A percentile compares a stretch with the other conserved stretches of the same genome.
Evolutionary conservation across 78 protist species (phyloP).

Genomic region (Bodo saltans): DNA sequence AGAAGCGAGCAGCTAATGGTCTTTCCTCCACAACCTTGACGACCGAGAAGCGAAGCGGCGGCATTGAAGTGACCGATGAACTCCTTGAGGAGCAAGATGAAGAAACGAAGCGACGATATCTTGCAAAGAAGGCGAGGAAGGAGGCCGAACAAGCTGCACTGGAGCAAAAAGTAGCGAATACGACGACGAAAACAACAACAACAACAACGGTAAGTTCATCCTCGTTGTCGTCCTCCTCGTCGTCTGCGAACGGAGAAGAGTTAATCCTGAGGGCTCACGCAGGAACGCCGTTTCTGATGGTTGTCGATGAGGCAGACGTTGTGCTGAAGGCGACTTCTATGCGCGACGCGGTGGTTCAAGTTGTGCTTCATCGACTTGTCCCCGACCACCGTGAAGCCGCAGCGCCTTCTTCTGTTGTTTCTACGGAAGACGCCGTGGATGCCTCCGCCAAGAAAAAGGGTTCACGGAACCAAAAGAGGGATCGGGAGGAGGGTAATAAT

Average conservation of each 20-base stretch:
- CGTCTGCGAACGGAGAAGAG: neutral
- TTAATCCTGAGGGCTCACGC: neutral
- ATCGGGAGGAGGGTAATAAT: too few relatives aligned
- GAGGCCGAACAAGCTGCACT: neutral
- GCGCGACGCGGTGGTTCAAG: neutral
- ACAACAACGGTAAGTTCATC: too few relatives aligned
- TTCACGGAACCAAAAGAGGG: too few relatives aligned
- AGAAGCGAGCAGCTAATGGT: neutral
- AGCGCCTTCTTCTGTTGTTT: too few relatives aligned
- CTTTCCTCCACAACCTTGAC: neutral
- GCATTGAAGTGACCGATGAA: neutral
- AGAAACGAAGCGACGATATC: neutral
- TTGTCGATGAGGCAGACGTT: constrained; percentile 34
- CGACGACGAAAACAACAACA: too few relatives aligned
- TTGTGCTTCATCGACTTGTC: neutral
- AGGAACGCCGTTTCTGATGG: neutral
- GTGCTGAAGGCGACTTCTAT: neutral
- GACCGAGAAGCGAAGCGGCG: neutral
- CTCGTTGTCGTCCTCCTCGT: too few relatives aligned
- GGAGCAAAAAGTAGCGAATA: too few relatives aligned
- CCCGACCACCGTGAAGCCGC: neutral
- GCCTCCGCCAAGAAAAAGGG: too few relatives aligned
- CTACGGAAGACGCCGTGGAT: too few relatives aligned
- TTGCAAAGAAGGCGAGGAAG: neutral
- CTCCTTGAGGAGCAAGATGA: neutral